A percentile compares a stretch with the other conserved stretches of the same genome.
Evolutionary conservation across 2,329 filamentous ascomycete genomes (phyloP).

Genomic region (Lachnellula occidentalis): DNA sequence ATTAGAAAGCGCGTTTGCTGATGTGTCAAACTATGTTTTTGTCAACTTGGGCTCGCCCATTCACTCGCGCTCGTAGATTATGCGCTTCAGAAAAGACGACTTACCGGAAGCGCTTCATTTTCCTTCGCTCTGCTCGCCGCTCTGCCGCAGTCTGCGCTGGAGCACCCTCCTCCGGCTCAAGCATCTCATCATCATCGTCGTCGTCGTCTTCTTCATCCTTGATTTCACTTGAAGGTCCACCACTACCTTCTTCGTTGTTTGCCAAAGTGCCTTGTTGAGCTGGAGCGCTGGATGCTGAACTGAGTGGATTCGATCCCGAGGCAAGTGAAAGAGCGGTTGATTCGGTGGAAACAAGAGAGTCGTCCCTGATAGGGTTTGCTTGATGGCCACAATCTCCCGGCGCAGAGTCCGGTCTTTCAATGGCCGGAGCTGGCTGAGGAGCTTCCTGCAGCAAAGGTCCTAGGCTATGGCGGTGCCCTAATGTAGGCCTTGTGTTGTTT

Average conservation of each 20-base stretch:
- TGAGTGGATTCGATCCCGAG: conserved; percentile 36
- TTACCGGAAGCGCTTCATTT: conserved; percentile 78
- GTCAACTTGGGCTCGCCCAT: conserved; percentile 30
- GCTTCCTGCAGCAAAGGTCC: conserved; percentile 23
- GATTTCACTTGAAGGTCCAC: conserved; percentile 31
- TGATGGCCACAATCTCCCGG: conserved; percentile 24
- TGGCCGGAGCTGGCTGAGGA: conserved; percentile 16
- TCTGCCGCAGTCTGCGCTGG: conserved; percentile 51
- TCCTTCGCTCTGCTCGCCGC: conserved; percentile 51
- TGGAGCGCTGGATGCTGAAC: conserved; percentile 35
- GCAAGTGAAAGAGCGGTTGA: conserved; percentile 33
- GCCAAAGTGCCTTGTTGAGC: conserved; percentile 35
- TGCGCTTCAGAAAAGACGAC: conserved; percentile 8
- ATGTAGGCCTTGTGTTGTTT: conserved; percentile 17
- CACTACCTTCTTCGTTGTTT: conserved; percentile 43
- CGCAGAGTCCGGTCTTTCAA: conserved; percentile 29
- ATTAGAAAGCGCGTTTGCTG: conserved; percentile 96
- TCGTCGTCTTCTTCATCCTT: conserved; percentile 31
- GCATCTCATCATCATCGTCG: conserved; percentile 52
- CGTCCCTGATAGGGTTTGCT: conserved; percentile 34
- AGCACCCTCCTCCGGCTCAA: conserved; percentile 40
- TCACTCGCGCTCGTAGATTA: conserved; percentile 1
- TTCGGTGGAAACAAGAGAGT: conserved; percentile 37
- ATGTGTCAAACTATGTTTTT: conserved; percentile 67
- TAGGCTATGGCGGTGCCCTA: conserved; percentile 30